Percentiles rank a stretch among this genome's conserved stretches.
Evolutionary conservation across 2,329 filamentous ascomycete genomes (phyloP).

Genomic region (Domatiomyces catenatus): DNA sequence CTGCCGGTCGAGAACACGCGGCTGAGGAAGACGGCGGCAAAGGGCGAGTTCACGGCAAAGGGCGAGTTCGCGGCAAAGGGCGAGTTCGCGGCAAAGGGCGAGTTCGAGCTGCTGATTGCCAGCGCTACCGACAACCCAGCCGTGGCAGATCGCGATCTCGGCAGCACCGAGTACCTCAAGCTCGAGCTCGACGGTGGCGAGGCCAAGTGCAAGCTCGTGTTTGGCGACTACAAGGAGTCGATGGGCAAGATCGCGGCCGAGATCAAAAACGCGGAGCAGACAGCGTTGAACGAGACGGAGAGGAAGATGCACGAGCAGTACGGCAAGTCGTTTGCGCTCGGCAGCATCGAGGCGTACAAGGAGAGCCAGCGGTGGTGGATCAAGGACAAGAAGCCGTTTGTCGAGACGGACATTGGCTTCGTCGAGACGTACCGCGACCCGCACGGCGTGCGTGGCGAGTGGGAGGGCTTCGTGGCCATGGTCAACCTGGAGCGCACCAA

Average conservation of each 20-base stretch:
- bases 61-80: constrained; percentile 50
- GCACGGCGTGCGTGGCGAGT: constrained; percentile 64
- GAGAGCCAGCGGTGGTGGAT: constrained; percentile 71
- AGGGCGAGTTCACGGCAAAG: constrained; percentile 46
- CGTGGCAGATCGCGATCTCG: constrained; percentile 49
- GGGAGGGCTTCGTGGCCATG: constrained; percentile 67
- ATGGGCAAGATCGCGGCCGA: constrained; percentile 53
- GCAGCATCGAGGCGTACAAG: constrained; percentile 64
- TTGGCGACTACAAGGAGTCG: constrained; percentile 58
- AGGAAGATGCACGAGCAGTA: constrained; percentile 60
- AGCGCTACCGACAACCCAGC: constrained; percentile 50
- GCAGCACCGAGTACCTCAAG: constrained; percentile 38
- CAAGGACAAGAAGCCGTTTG: constrained; percentile 61
- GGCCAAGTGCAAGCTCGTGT: constrained; percentile 50
- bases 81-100: constrained; percentile 47
- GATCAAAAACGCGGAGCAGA: constrained; percentile 51
- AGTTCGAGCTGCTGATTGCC: constrained; percentile 60
- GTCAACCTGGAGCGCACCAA: constrained; percentile 80
- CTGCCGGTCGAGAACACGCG: constrained; percentile 62
- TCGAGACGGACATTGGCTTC: constrained; percentile 71
- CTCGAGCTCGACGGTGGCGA: constrained; percentile 52
- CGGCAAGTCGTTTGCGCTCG: constrained; percentile 56
- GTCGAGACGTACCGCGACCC: constrained; percentile 78
- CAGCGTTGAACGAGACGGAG: constrained; percentile 59
- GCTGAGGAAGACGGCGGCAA: constrained; percentile 47